Conservation (phyloP, 176 grass and related monocot genomes). For the Eleusine indica region DNA sequence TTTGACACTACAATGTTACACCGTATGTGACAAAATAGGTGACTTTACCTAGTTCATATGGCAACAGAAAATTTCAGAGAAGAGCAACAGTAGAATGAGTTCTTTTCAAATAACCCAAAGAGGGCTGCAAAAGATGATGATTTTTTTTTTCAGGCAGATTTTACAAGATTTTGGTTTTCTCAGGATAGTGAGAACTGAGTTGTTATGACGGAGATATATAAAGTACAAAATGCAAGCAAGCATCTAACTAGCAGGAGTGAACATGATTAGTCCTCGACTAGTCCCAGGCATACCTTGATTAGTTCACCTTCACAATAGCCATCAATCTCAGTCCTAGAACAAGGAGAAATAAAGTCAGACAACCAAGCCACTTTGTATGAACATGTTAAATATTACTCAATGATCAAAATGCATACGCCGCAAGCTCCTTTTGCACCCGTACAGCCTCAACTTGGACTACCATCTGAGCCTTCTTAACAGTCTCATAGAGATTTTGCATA, state of each 20-base stretch:
- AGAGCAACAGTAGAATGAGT: not conserved
- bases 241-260: constrained; percentile 28
- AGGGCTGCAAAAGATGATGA: not conserved
- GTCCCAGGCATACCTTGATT: constrained; percentile 76
- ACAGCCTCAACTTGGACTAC: constrained; percentile 99
- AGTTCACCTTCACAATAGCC: constrained; percentile 99
- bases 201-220: constrained; percentile 7
- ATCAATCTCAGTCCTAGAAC: constrained; percentile 88
- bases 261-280: constrained; percentile 4
- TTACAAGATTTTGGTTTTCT: constrained; percentile 3
- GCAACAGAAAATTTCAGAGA: not conserved
- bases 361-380: constrained; percentile 21
- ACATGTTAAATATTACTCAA: constrained; percentile 37
- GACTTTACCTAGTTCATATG: constrained; percentile 13
- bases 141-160: not conserved
- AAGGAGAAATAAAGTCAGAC: constrained; percentile 23
- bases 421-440: constrained; percentile 96
- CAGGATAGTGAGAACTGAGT: not conserved
- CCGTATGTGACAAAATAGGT: constrained; percentile 24
- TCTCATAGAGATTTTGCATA: constrained; percentile 99
- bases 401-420: constrained; percentile 66
- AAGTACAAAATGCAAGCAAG: constrained; percentile 3
- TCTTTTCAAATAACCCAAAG: not conserved
- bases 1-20: not conserved
- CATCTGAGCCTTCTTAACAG: constrained; percentile 98